A percentile compares a stretch with the other conserved stretches of the same genome.
Conservation (phyloP, 1,139 yeast genomes). For the Yamadazyma taylorii region DNA sequence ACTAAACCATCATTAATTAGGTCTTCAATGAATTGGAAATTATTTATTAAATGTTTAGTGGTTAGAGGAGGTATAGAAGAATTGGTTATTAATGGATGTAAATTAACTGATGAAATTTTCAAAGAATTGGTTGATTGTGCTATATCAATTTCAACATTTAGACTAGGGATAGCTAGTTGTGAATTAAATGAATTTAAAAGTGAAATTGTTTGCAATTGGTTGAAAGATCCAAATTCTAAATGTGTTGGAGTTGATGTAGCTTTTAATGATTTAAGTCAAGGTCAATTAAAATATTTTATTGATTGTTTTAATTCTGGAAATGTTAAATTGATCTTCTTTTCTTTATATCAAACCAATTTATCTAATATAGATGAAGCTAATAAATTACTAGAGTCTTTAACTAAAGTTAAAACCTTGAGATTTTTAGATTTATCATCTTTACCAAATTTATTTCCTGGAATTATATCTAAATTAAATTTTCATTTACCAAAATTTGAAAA, state of each 20-base stretch:
- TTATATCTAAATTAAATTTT: conserved; percentile 60
- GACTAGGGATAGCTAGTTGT: conserved; percentile 77
- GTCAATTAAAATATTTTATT: conserved; percentile 52
- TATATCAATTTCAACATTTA: conserved; percentile 53
- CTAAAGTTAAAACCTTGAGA: conserved; percentile 56
- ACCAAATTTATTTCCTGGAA: conserved; percentile 71
- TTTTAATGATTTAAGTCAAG: conserved; percentile 67
- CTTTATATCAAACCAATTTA: conserved; percentile 70
- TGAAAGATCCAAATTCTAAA: conserved; percentile 48
- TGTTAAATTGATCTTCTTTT: conserved; percentile 55
- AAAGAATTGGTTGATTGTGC: conserved; percentile 53
- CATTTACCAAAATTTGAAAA: conserved; percentile 65
- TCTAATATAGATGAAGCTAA: conserved; percentile 53
- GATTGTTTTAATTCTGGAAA: conserved; percentile 39
- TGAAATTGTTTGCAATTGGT: conserved; percentile 60
- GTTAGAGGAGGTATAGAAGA: conserved; percentile 78
- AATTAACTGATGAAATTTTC: conserved; percentile 54
- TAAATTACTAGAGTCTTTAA: conserved; percentile 49
- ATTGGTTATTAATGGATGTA: conserved; percentile 78
- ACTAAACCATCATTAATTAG: conserved; percentile 47
- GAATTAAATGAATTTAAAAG: conserved; percentile 61
- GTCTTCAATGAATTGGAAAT: conserved; percentile 73
- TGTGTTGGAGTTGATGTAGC: conserved; percentile 86
- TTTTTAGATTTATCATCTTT: conserved; percentile 77
- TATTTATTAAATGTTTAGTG: conserved; percentile 59